These are phyloP conservation scores for Sugiyamaella japonica DNA, from an alignment of 1,139 yeast species.

Conservation along the genomic window DNA sequence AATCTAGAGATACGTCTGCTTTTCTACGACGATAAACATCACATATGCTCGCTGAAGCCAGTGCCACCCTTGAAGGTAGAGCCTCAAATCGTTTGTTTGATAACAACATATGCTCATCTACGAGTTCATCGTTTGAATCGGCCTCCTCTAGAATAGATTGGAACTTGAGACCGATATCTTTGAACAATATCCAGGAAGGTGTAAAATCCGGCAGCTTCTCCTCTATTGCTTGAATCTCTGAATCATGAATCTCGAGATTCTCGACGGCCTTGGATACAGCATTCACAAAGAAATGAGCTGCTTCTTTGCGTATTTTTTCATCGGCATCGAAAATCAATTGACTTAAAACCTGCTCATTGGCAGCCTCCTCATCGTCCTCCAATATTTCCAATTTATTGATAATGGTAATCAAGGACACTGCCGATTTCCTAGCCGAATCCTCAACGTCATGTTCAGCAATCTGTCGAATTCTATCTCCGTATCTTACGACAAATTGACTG, in stretches of 20 bases:
- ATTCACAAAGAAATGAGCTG: constrained; percentile 26
- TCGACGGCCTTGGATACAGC: constrained; percentile 10
- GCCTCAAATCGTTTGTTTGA: constrained; percentile 18
- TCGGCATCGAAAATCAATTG: constrained; percentile 48
- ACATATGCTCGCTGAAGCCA: constrained; percentile 27
- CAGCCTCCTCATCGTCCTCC: constrained; percentile 57
- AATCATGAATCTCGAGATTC: constrained; percentile 21
- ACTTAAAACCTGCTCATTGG: constrained; percentile 39
- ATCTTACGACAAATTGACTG: constrained; percentile 71
- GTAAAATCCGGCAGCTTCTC: constrained; percentile 23
- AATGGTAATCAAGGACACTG: constrained; percentile 57
- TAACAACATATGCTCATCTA: constrained; percentile 3
- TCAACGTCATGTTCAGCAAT: constrained; percentile 59
- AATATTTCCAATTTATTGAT: constrained; percentile 62
- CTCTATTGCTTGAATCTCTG: constrained; percentile 24
- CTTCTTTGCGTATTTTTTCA: constrained; percentile 38
- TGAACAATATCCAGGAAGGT: constrained; percentile 32
- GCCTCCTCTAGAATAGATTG: constrained; percentile 15
- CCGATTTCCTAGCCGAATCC: constrained; percentile 51
- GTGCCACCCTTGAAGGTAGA: constrained; percentile 21
- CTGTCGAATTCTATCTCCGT: constrained; percentile 62
- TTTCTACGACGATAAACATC: constrained; percentile 28
- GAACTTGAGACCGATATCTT: constrained; percentile 25
- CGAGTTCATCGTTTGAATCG: constrained; percentile 8
- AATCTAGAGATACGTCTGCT: constrained; percentile 23